Evolutionary conservation across 305 asterid genomes (phyloP), one percentile per base, ranked within the genome.

Genomic region (Nicotiana rustica): DNA sequence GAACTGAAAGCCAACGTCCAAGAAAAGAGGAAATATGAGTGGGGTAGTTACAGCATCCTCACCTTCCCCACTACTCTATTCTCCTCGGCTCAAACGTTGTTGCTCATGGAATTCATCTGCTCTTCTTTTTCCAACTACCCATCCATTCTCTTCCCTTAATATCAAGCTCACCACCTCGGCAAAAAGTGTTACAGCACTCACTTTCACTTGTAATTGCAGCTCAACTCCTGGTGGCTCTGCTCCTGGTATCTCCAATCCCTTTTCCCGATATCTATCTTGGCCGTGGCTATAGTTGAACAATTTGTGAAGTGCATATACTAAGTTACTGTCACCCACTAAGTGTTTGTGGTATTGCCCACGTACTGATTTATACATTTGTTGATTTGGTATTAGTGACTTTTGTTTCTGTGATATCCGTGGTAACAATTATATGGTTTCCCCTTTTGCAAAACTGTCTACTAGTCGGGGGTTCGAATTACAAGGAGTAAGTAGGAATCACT

Each of bases 191-290:
- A 83, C 83, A n/a, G 82, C 85, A 73, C 61, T 79, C 81, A 64
- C 19, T 82, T 77, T 89, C 81, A 84, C 88, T 80, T 86, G 94
- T 87, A 84, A 82, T 59, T 62, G 88, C 49, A 84, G 82, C 55
- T 62, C 67, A 69, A 14, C 19, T 47, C 83, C 86, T 49, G 88
- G 88, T 56, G 92, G 86, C 76, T 83, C 91, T 29, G 90, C 89
- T 87, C 82, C 83, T 29, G 82, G 83, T 82, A 77, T 33, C 62
- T 79, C 75, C 56, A n/a, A 41, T 55, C 47, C 67, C 18, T 77
- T 38, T 59, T 15, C 13, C 12, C 10, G 47, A 41, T 25, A 25
- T 41, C 47, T 41, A 41, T 6, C 47, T 6, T 41, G 47, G 47
- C 10, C 47, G 47, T 6, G 9, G 2, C 2, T 41, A 41, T 41